Conservation (phyloP, 345 rosid genomes). For the Ricinus communis region DNA sequence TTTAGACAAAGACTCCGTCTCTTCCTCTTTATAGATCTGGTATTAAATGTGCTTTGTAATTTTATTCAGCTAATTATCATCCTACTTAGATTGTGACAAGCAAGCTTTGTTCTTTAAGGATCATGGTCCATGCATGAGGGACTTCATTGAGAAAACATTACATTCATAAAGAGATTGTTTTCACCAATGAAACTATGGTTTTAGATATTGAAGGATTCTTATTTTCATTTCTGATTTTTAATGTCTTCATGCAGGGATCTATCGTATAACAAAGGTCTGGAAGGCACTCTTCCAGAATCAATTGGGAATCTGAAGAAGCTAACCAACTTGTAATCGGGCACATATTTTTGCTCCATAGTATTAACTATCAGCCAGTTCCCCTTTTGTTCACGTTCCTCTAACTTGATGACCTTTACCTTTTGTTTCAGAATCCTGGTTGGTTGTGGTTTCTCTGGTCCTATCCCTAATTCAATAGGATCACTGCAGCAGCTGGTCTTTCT, state of each 20-base stretch:
- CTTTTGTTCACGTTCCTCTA: conserved; percentile 1
- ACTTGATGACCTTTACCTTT: conserved; percentile 1
- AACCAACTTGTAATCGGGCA: conserved; percentile 60
- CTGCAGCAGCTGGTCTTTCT: conserved; percentile 45
- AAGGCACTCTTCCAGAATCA: conserved; percentile 62
- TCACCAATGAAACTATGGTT: too few species aligned
- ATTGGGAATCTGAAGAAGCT: conserved; percentile 63
- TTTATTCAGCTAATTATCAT: conserved; percentile 2
- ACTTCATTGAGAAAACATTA: too few species aligned
- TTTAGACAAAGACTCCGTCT: too few species aligned
- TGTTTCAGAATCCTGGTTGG: conserved; percentile 65
- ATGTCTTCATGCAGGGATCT: conserved; percentile 61
- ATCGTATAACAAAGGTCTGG: conserved; percentile 57
- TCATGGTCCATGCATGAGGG: background rate
- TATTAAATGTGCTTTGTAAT: background rate
- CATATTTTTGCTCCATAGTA: too few species aligned
- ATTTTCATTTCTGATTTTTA: conserved; percentile 12
- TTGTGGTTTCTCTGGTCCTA: conserved; percentile 63
- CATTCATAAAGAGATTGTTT: too few species aligned
- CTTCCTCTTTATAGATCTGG: too few species aligned
- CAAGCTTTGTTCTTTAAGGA: background rate
- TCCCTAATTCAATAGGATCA: conserved; percentile 71
- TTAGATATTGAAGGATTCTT: background rate
- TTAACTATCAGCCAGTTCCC: conserved; percentile 10
- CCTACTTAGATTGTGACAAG: background rate